Percentiles rank a stretch among this genome's conserved stretches.
phyloP scores from a whole-genome alignment of 495 filamentous ascomycete genomes.

The Neurospora sp. region DNA sequence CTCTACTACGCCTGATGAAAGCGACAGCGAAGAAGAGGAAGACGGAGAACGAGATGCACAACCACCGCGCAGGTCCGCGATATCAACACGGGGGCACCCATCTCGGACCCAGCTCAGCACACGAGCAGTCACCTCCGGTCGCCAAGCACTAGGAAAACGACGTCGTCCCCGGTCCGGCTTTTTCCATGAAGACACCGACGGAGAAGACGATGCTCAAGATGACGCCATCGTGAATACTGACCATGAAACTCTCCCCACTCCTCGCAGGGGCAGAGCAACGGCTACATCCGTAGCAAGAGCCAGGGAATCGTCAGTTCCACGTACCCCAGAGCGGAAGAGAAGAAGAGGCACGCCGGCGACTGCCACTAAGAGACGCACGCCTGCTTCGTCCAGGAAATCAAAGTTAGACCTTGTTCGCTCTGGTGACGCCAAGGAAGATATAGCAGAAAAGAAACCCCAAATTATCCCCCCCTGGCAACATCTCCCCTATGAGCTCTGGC shows the following conservation, averaged over 20 bases:
- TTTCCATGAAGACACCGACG: constrained; percentile 15
- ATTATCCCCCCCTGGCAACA: constrained; percentile 55
- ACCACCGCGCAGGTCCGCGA: background rate
- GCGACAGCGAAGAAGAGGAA: background rate
- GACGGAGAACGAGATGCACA: background rate
- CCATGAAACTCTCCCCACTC: background rate
- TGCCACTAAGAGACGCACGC: background rate
- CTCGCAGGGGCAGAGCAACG: background rate
- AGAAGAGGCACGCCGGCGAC: background rate
- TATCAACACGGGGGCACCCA: background rate
- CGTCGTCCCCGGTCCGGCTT: constrained; percentile 15
- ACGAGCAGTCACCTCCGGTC: background rate
- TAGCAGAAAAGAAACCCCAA: background rate
- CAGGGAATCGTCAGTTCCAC: background rate
- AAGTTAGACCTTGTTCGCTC: background rate
- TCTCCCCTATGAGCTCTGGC: constrained; percentile 62
- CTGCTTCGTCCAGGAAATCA: background rate
- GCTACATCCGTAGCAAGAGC: background rate
- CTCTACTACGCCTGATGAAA: background rate
- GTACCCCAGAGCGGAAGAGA: background rate
- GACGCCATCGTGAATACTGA: background rate
- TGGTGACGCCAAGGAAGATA: background rate
- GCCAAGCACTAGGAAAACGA: constrained; percentile 8
- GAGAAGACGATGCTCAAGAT: constrained; percentile 2
- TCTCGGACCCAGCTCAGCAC: background rate